Evolutionary conservation across 108 stramenopile genomes (phyloP).

Genomic region (Halocafeteria seosinensis): DNA sequence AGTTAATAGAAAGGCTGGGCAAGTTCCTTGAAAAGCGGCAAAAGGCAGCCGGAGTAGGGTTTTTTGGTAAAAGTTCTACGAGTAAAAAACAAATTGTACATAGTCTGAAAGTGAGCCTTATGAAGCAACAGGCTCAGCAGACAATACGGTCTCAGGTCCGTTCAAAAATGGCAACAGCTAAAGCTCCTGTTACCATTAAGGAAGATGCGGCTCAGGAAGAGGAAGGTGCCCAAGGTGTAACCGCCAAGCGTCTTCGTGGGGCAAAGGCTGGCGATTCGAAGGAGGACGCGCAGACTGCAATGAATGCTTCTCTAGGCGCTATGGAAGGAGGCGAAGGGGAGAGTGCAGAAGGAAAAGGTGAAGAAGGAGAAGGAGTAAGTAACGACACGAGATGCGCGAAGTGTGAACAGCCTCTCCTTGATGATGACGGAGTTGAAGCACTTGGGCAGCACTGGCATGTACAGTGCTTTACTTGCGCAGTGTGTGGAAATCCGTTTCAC

Average conservation of each 20-base stretch:
- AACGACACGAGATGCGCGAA: neutral
- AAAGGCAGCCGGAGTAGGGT: neutral
- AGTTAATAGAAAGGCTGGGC: neutral
- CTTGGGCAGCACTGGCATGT: neutral
- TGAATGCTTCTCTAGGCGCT: neutral
- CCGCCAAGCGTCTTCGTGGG: constrained; percentile 1
- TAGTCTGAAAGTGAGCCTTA: neutral
- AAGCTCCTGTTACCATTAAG: neutral
- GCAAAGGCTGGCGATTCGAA: neutral
- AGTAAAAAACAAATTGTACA: neutral
- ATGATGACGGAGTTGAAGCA: neutral
- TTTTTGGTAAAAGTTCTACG: neutral
- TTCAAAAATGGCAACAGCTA: neutral
- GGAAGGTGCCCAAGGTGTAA: neutral
- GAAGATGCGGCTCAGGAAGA: neutral
- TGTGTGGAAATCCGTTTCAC: neutral
- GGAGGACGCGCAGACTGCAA: neutral
- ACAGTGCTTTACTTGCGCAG: neutral
- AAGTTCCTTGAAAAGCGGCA: neutral
- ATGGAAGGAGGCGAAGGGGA: constrained; percentile 5
- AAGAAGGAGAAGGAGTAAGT: neutral
- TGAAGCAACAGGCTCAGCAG: neutral
- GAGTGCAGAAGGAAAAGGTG: neutral
- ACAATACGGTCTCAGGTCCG: neutral
- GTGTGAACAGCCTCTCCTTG: neutral